Conservation (phyloP, 495 filamentous ascomycete genomes). For the Filosporella fistucella region DNA sequence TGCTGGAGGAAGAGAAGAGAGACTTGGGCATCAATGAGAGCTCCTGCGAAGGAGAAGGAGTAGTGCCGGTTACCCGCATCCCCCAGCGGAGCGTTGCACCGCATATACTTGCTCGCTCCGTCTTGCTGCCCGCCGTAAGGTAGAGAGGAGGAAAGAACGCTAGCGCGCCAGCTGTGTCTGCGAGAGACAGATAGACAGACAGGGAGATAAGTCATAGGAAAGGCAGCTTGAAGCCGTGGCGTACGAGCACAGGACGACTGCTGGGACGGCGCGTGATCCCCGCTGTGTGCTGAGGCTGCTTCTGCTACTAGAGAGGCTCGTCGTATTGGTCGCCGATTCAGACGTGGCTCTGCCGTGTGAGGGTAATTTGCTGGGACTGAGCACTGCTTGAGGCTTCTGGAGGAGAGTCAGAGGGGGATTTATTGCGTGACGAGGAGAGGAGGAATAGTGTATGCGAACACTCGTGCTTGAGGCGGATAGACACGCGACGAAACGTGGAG, state of each 20-base stretch:
- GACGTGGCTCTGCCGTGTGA: conserved; percentile 3
- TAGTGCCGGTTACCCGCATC: conserved; percentile 22
- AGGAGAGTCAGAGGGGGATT: background rate
- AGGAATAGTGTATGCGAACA: conserved; percentile 19
- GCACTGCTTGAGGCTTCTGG: background rate
- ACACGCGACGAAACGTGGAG: conserved; percentile 24
- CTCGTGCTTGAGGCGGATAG: conserved; percentile 23
- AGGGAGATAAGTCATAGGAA: no score
- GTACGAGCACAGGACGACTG: background rate
- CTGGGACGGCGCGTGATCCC: conserved; percentile 4
- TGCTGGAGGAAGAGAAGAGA: background rate
- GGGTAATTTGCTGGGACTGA: background rate
- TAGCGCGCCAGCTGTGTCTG: no score
- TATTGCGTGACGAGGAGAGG: background rate
- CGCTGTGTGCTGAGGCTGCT: background rate
- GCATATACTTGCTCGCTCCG: conserved; percentile 2
- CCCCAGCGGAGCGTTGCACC: conserved; percentile 6
- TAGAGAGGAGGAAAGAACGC: no score
- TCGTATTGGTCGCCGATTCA: conserved; percentile 16
- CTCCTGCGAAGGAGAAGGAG: background rate
- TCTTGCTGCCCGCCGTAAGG: no score
- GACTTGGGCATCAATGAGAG: conserved; percentile 22
- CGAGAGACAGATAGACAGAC: no score
- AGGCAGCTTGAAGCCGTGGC: conserved; percentile 7
- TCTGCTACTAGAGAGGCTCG: background rate